These are phyloP conservation scores for Phytophthora idaei DNA, from an alignment of 352 stramenopile genomes.

Conservation along the genomic window DNA sequence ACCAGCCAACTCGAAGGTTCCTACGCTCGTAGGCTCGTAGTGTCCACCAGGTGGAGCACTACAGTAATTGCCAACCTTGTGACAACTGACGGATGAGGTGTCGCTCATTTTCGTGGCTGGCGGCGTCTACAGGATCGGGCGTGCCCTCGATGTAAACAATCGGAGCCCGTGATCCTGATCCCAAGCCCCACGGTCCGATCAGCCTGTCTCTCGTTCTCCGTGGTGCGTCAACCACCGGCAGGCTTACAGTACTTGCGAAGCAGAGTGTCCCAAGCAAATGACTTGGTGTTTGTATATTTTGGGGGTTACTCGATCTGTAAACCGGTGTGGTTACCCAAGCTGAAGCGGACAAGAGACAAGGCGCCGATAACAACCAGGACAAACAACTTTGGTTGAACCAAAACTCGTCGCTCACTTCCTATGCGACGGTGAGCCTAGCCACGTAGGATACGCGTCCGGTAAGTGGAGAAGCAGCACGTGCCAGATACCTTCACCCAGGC, in stretches of 20 bases:
- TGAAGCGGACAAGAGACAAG: conserved; percentile 18
- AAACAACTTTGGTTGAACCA: conserved; percentile 5
- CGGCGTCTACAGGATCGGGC: conserved; percentile 1
- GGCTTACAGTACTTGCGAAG: conserved; percentile 10
- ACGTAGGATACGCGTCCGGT: not conserved
- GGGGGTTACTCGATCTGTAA: conserved; percentile 12
- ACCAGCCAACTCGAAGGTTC: not conserved
- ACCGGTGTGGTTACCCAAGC: conserved; percentile 17
- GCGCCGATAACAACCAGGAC: not conserved
- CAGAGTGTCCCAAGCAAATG: conserved; percentile 15
- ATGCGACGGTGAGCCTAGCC: conserved; percentile 31
- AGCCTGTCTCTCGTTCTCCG: conserved; percentile 9
- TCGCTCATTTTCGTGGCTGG: conserved; percentile 4
- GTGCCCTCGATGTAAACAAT: conserved; percentile 23
- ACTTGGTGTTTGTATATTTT: conserved; percentile 22
- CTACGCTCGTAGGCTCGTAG: not conserved
- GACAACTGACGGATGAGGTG: not conserved
- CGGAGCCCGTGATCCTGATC: no score
- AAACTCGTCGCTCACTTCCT: conserved; percentile 1
- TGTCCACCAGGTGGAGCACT: no score
- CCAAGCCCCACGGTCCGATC: conserved; percentile 7
- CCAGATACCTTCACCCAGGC: no score
- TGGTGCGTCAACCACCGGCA: conserved; percentile 20
- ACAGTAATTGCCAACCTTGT: not conserved
- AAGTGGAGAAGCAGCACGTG: not conserved